Conservation (phyloP, 192 early-diverging fungal species). For the Backusella psychrophila region DNA sequence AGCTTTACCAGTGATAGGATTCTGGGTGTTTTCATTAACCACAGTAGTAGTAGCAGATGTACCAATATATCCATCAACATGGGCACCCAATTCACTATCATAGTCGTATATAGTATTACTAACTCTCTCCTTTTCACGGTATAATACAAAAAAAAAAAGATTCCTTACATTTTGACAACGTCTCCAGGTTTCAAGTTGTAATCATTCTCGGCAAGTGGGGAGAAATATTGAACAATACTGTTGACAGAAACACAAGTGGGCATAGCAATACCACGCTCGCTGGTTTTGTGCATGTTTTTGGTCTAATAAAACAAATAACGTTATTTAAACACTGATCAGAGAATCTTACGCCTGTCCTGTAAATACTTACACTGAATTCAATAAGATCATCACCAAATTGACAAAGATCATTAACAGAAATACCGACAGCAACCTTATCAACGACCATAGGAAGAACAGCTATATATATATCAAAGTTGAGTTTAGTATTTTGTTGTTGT, state of each 20-base stretch:
- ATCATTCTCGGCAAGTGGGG: slow-evolving; percentile 66
- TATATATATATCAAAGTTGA: slow-evolving; percentile 17
- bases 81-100: slow-evolving; percentile 77
- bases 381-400: slow-evolving; percentile 67
- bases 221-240: slow-evolving; percentile 73
- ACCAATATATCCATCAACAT: slow-evolving; percentile 90
- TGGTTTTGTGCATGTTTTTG: slow-evolving; percentile 57
- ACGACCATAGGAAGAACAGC: slow-evolving; percentile 56
- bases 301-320: slow-evolving; percentile 38
- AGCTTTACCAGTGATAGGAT: slow-evolving; percentile 48
- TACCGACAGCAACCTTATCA: slow-evolving; percentile 53
- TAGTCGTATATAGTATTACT: background rate
- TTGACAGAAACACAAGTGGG: slow-evolving; percentile 87
- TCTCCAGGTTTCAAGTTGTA: slow-evolving; percentile 68
- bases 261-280: slow-evolving; percentile 76
- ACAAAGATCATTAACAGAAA: slow-evolving; percentile 63
- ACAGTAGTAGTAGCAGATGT: slow-evolving; percentile 82
- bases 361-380: slow-evolving; percentile 45
- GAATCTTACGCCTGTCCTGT: background rate
- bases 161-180: slow-evolving; percentile 78
- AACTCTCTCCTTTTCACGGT: background rate
- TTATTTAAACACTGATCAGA: background rate
- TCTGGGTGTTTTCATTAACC: slow-evolving; percentile 58
- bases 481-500: background rate
- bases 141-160: background rate